phyloP scores from a whole-genome alignment of 2,329 filamentous ascomycete species.

The Cryphonectria naterciae region DNA sequence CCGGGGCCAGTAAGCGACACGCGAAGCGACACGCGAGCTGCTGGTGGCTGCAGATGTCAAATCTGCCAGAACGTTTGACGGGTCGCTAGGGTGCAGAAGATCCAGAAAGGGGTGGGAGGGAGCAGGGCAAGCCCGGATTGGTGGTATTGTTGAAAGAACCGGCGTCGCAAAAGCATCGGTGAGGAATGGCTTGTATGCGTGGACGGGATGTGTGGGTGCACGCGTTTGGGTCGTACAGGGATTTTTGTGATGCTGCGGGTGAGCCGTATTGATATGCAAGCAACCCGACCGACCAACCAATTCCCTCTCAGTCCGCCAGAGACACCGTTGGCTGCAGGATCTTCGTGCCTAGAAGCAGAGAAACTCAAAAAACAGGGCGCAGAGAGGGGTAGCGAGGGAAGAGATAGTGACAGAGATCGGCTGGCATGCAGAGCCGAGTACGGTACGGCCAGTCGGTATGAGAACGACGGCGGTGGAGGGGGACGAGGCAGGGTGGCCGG shows the following conservation, averaged over 20 bases:
- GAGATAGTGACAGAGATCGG: neutral
- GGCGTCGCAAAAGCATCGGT: constrained; percentile 23
- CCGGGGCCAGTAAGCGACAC: constrained; percentile 16
- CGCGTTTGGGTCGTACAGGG: constrained; percentile 24
- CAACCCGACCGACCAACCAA: constrained; percentile 10
- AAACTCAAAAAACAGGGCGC: neutral
- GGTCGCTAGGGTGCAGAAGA: constrained; percentile 15
- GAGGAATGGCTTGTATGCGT: neutral
- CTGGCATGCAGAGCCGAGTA: neutral
- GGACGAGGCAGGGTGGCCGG: constrained; percentile 23
- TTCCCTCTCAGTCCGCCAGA: neutral
- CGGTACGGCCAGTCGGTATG: neutral
- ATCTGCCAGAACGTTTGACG: constrained; percentile 22
- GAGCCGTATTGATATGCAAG: constrained; percentile 11
- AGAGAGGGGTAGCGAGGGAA: neutral
- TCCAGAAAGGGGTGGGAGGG: neutral
- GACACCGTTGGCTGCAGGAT: neutral
- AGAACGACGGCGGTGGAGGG: constrained; percentile 19
- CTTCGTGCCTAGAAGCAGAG: neutral
- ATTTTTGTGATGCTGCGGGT: constrained; percentile 13
- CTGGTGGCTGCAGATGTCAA: constrained; percentile 30
- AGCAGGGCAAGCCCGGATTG: constrained; percentile 11
- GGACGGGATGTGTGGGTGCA: constrained; percentile 17
- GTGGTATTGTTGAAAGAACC: constrained; percentile 13
- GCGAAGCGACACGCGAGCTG: constrained; percentile 17